phyloP scores from a whole-genome alignment of 2,329 filamentous ascomycete genomes.

The Hawksworthiomyces lignivorus region DNA sequence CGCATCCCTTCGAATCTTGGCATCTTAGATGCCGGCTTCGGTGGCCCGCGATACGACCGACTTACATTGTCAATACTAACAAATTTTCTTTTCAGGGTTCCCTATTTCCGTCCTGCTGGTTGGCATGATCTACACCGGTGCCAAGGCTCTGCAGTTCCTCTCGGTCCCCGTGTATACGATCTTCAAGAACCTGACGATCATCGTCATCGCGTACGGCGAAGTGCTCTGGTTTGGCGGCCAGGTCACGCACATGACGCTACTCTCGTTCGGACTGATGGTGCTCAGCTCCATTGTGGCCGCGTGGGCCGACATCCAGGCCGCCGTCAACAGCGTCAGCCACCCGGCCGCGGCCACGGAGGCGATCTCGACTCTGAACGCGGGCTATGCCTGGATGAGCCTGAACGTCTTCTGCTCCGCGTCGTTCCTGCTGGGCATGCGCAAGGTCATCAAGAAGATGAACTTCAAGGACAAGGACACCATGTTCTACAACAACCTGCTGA shows the following conservation, averaged over 20 bases:
- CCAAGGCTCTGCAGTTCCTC: constrained; percentile 90
- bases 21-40: too few relatives aligned
- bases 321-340: constrained; percentile 54
- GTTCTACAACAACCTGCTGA: constrained; percentile 99
- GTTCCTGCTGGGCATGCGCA: constrained; percentile 89
- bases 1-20: too few relatives aligned
- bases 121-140: constrained; percentile 98
- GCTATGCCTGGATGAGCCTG: constrained; percentile 95
- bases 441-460: constrained; percentile 98
- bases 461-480: constrained; percentile 99
- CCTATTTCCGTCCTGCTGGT: constrained; percentile 92
- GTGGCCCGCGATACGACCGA: too few relatives aligned
- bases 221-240: constrained; percentile 96
- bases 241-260: constrained; percentile 77
- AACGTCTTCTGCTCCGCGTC: constrained; percentile 93
- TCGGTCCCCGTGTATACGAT: constrained; percentile 99
- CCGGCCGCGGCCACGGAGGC: constrained; percentile 59
- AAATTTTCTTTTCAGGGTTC: constrained; percentile 59
- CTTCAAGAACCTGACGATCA: constrained; percentile 99
- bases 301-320: constrained; percentile 93
- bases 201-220: constrained; percentile 96
- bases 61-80: too few relatives aligned
- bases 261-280: constrained; percentile 96
- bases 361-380: constrained; percentile 84
- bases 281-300: constrained; percentile 89